Base-by-base conservation (phyloP, 768 basidiomycete species). In the Astraeus odoratus region DNA sequence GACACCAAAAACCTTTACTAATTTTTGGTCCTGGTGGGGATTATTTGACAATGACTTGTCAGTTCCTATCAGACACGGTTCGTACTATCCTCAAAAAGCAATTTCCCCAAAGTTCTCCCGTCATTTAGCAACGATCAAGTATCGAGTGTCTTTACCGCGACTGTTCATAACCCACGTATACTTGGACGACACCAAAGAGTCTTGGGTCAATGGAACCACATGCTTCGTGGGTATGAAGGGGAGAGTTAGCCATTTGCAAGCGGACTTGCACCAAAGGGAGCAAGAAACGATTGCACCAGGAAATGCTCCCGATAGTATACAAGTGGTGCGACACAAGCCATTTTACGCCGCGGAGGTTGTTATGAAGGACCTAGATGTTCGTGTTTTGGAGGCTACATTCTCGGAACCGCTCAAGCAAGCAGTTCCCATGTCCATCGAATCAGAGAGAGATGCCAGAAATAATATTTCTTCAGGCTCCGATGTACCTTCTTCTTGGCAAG, bases 11-110 rank as follows among this genome's bases (percentile, higher is more conserved):
- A 72, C 80, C 2, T 92, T 91, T 55, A 73, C 87, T 2, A 88
- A 92, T 62, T 98, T 98, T 67, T 89, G 85, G 77, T 76, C 83
- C 1, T 96, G 93, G 94, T 94, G 88, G 78, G 71, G 73, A 30
- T 69, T 93, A 4, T 98, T 97, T 56, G 84, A 93, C 56, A 72
- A 80, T 42, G 73, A 73, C 8, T 67, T 90, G 48, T 82, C 87
- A 1, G 70, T 95, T 8, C 92, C 92, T 1, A 85, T 93, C 36
- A 81, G 91, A 8, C 89, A 94, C 57, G 94, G 94, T n/a, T 74
- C 71, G 10, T 81, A 86, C 38, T 92, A 86, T 65, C 82, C 83
- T 1, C 69, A 72, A 34, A 78, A 82, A 22, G 74, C 74, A 1
- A 72, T 82, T 10, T 86, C 90, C 0, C 88, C 87, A 10, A 96